Base-by-base conservation (phyloP, 257 asterid species). In the Gentiana dahurica region DNA sequence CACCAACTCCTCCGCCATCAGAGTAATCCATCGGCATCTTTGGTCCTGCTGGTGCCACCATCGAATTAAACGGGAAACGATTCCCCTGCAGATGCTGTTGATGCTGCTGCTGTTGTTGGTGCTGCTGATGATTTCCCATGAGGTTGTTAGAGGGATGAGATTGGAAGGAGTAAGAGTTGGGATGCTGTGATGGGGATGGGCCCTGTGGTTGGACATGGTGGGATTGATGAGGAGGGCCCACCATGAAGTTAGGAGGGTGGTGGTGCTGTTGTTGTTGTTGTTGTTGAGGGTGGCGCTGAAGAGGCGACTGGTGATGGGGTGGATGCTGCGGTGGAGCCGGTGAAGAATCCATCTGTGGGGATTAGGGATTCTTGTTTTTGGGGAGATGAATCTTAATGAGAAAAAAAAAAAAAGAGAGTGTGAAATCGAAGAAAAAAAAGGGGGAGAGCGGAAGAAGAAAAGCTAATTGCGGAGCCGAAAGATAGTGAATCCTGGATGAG, bases 31-130 rank as follows among this genome's bases (percentile, higher is more conserved):
- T 49, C 8, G 75, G 69, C 36, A 66, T 74, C 50, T 61, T 69
- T 12, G 68, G 59, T 49, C 59, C 51, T 41, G 63, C 67, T 0
- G 79, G 48, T 5, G 63, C 55, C 57, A 72, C 65, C 77, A 75
- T 63, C n/a, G 85, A 54, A 62, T 71, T 81, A 64, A 78, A 80
- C 34, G 86, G 85, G 61, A 81, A 83, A 8, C 83, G 74, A 1
- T 63, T 46, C 8, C 49, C 12, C 2, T 56, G 64, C 46, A 54
- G 56, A 3, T 59, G 74, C 38, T 49, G 75, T 37, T 64, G 69
- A 2, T 46, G 63, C 32, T 57, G 52, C 2, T 60, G 65, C 15
- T 49, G 56, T 24, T 24, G 55, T 32, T 53, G 47, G 12, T 36
- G 24, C 2, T 60, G 51, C n/a, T 43, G 65, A 13, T 39, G 65